Conservation (phyloP, 2,329 filamentous ascomycete genomes). For the Aspergillus sp. region DNA sequence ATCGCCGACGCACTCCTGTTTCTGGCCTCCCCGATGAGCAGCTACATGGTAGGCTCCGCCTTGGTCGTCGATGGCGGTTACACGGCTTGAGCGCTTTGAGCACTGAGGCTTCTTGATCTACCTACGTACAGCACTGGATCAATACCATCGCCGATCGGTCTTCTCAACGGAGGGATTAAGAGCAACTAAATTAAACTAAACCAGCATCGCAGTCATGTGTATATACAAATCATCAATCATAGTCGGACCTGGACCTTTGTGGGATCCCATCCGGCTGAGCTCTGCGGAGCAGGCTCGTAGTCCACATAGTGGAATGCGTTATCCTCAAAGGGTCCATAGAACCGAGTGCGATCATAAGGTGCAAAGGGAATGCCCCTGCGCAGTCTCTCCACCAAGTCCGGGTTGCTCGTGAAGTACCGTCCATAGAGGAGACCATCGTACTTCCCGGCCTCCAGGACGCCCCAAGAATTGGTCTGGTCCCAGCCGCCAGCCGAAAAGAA, state of each 20-base stretch:
- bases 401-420: conserved; percentile 52
- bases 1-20: conserved; percentile 49
- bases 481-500: conserved; percentile 61
- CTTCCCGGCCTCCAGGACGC: conserved; percentile 49
- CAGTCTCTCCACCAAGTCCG: conserved; percentile 50
- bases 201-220: neutral
- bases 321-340: conserved; percentile 46
- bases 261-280: neutral
- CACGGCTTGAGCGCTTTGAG: conserved; percentile 16
- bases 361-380: conserved; percentile 44
- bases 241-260: neutral
- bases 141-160: neutral
- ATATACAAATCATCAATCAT: neutral
- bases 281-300: conserved; percentile 24
- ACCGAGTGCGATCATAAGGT: conserved; percentile 47
- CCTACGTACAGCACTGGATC: neutral
- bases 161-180: neutral
- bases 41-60: conserved; percentile 45
- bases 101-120: too few species aligned
- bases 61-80: conserved; percentile 33
- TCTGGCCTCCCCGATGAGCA: conserved; percentile 45
- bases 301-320: conserved; percentile 34
- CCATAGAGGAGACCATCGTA: conserved; percentile 54
- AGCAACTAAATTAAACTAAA: neutral
- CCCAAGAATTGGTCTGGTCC: conserved; percentile 53